Evolutionary conservation across 441 rosid species (phyloP).

Genomic region (Adansonia madagascariensis): DNA sequence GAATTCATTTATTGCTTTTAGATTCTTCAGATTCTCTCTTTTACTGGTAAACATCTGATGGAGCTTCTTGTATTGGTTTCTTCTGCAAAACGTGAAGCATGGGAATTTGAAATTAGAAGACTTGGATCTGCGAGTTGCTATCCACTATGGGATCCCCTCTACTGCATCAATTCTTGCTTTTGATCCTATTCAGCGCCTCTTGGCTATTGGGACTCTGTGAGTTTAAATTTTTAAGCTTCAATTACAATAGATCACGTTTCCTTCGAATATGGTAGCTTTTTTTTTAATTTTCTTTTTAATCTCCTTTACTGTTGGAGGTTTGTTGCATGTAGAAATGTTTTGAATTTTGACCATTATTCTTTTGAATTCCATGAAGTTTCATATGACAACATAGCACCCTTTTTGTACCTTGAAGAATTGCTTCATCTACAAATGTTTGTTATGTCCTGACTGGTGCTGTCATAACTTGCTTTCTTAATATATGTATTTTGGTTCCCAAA

Average conservation of each 20-base stretch:
- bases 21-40: constrained; percentile 7
- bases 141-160: constrained; percentile 67
- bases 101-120: constrained; percentile 46
- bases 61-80: constrained; percentile 19
- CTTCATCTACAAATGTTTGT: not conserved
- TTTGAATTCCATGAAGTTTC: not conserved
- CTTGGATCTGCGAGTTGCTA: constrained; percentile 46
- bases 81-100: constrained; percentile 34
- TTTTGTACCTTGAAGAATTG: constrained; percentile 9
- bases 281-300: not conserved
- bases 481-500: constrained; percentile 4
- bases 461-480: not conserved
- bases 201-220: constrained; percentile 66
- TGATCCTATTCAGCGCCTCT: constrained; percentile 59
- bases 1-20: not conserved
- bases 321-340: constrained; percentile 2
- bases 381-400: not conserved
- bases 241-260: not conserved
- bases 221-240: constrained; percentile 26
- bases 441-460: constrained; percentile 1
- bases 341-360: not conserved
- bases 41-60: not conserved
- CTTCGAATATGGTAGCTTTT: too few species aligned
- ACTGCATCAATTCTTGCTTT: constrained; percentile 70
- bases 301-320: not conserved